Base-by-base conservation (phyloP, 2,329 filamentous ascomycete species). In the Colletotrichum sp. region DNA sequence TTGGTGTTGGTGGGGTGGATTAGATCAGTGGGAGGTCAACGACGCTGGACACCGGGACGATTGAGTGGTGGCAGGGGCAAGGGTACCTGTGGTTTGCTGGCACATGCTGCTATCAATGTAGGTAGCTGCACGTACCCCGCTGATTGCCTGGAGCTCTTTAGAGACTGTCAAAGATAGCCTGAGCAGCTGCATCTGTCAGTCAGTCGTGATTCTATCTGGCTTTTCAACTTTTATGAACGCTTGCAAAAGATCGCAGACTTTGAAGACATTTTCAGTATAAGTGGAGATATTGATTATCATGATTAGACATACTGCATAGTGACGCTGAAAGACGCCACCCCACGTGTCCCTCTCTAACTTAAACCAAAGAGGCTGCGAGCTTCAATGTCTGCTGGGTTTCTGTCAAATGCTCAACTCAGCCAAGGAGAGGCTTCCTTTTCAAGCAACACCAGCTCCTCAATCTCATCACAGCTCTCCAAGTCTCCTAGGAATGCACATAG, bases 1-100 rank as follows among this genome's bases (percentile, higher is more conserved):
- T 52, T 64, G 71, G 71, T 61, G 67, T 64, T 74, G 67, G 72
- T 60, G 63, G 61, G 69, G 63, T 75, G 52, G 32, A 64, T 73
- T 68, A 73, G 73, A 75, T 68, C 73, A 75, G 73, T 71, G 70
- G 52, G n/a, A 30, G 55, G 55, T 30, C 13, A 30, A 26, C 61
- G n/a, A 26, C 61, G 32, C 30, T 63, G 18, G 60, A 21, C n/a
- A 32, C 43, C 43, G 28, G n/a, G 32, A 64, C 38, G 28, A n/a
- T 55, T 43, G 43, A 66, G 60, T n/a, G 21, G 60, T 71, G 18
- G 52, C 52, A 74, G 67, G 72, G 72, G 61, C 52, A 55, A 32
- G 72, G 55, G 61, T 43, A 12, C 24, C n/a, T 58, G 48, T 30
- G 55, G 18, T 74, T 21, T 52, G 43, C 21, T 26, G 48, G 24